Base-by-base conservation (phyloP, 306 rosid genomes). In the Albizia julibrissin region DNA sequence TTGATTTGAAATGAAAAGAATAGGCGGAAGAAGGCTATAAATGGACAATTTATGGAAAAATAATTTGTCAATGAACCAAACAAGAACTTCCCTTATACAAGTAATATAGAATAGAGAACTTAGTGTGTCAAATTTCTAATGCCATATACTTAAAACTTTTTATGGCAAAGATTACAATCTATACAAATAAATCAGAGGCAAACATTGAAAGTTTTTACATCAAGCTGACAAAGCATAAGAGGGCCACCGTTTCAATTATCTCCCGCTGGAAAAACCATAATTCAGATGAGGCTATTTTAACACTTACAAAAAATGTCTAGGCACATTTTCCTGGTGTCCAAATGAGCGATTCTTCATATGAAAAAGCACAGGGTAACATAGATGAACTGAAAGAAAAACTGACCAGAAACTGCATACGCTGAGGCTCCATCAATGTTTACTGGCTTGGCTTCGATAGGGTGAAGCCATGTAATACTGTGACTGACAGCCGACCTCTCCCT, bases 401-500 rank as follows among this genome's bases (percentile, higher is more conserved):
- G 7, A 71, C 75, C 75, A 44, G 75, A 44, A 71, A 71, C 75
- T 9, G 75, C 75, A 44, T 43, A 71, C 6, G 75, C 75, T 43
- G 75, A 71, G 58, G 75, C 75, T 43, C 75, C 75, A 14, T 43
- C 39, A 24, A 71, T 71, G 22, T 43, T 71, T 1, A 71, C 75
- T 14, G 37, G 75, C 52, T 71, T 71, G 75, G 58, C 75, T 43
- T 43, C 37, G 6, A 71, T 24, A 44, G 75, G 75, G 21, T 71
- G 75, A 44, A 71, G 56, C 75, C 75, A 71, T 24, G 75, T 71
- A 42, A 71, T 71, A 71, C 75, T 14, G 58, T 71, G 75, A 71
- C 75, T 71, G 44, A 44, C 75, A 44, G 75, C 75, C 49, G 75
- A 71, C 75, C 75, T 71, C 75, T 71, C 75, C 75, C 75, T 71